phyloP scores from a whole-genome alignment of 2,329 filamentous ascomycete genomes.

The Fusarium pseudoanthophilum region DNA sequence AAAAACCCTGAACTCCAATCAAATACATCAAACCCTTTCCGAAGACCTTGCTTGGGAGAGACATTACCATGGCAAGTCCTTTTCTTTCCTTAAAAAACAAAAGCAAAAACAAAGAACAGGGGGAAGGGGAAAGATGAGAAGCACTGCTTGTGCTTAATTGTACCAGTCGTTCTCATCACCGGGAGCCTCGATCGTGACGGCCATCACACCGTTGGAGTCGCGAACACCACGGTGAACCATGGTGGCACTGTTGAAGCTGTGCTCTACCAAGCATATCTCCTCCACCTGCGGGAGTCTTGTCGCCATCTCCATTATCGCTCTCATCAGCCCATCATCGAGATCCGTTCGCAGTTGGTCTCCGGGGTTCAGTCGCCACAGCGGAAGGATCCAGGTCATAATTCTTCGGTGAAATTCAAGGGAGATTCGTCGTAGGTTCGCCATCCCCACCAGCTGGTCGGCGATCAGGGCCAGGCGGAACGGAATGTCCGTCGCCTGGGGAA shows the following conservation, averaged over 20 bases:
- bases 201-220: background rate
- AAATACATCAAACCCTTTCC: background rate
- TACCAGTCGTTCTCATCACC: background rate
- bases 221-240: background rate
- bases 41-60: background rate
- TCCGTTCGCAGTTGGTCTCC: accelerated
- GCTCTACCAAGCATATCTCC: background rate
- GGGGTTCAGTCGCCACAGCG: accelerated
- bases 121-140: accelerated
- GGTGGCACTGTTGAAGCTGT: background rate
- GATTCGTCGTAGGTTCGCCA: accelerated
- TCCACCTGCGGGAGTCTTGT: background rate
- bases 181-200: background rate
- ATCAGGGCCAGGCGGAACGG: accelerated
- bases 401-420: accelerated
- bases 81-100: too few relatives aligned
- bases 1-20: background rate
- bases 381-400: background rate
- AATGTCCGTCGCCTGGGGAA: background rate
- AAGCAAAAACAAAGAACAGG: background rate
- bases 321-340: background rate
- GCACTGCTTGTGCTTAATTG: too few relatives aligned
- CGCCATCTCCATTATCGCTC: background rate
- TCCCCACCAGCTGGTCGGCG: accelerated
- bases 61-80: too few relatives aligned